A percentile compares a stretch with the other conserved stretches of the same genome.
phyloP scores from a whole-genome alignment of 495 filamentous ascomycete species.

The Penicillium antarcticum region DNA sequence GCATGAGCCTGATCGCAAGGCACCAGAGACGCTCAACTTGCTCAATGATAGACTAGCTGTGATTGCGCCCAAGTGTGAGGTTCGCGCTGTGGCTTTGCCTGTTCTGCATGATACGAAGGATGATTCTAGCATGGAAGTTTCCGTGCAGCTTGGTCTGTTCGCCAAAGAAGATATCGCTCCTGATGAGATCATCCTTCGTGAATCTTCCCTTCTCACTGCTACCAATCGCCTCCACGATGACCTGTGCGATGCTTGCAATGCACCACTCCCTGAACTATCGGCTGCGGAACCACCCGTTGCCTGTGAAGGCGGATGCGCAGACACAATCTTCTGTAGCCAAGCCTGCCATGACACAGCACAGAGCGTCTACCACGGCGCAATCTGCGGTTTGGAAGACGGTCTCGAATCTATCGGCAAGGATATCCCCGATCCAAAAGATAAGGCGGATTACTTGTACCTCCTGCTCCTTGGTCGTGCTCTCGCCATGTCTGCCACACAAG shows the following conservation, averaged over 20 bases:
- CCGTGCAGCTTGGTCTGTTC: constrained; percentile 81
- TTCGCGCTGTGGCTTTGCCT: constrained; percentile 69
- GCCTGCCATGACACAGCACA: constrained; percentile 70
- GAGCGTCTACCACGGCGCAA: constrained; percentile 73
- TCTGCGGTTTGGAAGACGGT: constrained; percentile 74
- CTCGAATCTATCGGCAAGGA: constrained; percentile 79
- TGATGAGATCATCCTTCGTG: constrained; percentile 72
- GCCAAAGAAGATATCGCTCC: constrained; percentile 76
- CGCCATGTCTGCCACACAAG: constrained; percentile 82
- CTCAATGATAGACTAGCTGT: constrained; percentile 63
- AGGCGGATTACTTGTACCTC: constrained; percentile 74
- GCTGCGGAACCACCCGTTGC: constrained; percentile 44
- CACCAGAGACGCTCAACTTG: constrained; percentile 58
- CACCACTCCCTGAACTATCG: constrained; percentile 62
- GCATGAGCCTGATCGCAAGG: constrained; percentile 82
- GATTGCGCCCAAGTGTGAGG: constrained; percentile 66
- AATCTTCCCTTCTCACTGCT: constrained; percentile 77
- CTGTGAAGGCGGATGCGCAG: constrained; percentile 69
- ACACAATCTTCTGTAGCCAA: constrained; percentile 82
- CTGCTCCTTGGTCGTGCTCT: constrained; percentile 74
- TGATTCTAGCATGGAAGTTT: constrained; percentile 27
- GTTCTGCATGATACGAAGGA: constrained; percentile 50
- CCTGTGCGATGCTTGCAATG: constrained; percentile 80
- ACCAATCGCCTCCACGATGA: constrained; percentile 77
- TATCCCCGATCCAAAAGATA: constrained; percentile 61